phyloP scores from a whole-genome alignment of 1,139 yeast species.

The Meyerozyma guilliermondii region DNA sequence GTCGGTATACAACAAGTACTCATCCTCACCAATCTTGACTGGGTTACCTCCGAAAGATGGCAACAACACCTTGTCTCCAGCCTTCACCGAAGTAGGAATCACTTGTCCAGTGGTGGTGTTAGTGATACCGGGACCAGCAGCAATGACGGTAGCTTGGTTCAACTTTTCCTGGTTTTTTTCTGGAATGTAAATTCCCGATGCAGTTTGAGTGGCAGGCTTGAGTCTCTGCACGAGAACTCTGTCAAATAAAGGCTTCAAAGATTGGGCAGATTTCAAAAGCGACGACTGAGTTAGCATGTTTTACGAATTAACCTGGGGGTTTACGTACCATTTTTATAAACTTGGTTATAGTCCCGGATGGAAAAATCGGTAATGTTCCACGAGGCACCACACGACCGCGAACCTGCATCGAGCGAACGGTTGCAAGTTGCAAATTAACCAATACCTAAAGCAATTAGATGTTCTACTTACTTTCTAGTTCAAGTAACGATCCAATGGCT shows the following conservation, averaged over 20 bases:
- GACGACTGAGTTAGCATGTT: slow-evolving; percentile 25
- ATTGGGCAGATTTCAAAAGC: slow-evolving; percentile 76
- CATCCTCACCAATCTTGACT: slow-evolving; percentile 81
- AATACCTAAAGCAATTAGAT: too few relatives aligned
- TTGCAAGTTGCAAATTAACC: too few relatives aligned
- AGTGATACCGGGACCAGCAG: slow-evolving; percentile 81
- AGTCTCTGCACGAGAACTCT: slow-evolving; percentile 92
- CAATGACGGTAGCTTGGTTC: slow-evolving; percentile 74
- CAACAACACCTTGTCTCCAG: slow-evolving; percentile 90
- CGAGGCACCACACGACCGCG: neutral
- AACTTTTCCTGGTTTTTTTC: slow-evolving; percentile 94
- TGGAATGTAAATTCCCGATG: slow-evolving; percentile 93
- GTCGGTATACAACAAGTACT: slow-evolving; percentile 77
- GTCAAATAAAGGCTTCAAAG: slow-evolving; percentile 89
- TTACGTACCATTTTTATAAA: neutral
- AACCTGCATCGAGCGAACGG: neutral
- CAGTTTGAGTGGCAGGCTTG: slow-evolving; percentile 88
- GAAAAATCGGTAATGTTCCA: slow-evolving; percentile 1
- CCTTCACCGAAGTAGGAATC: slow-evolving; percentile 66
- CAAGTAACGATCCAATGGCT: slow-evolving; percentile 85
- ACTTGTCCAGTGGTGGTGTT: slow-evolving; percentile 58
- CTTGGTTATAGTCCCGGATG: neutral
- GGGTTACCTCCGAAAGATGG: slow-evolving; percentile 88
- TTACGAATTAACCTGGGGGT: neutral
- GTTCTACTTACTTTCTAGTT: slow-evolving; percentile 30